phyloP scores from a whole-genome alignment of 768 basidiomycete species.

The Psilocybe sp. region DNA sequence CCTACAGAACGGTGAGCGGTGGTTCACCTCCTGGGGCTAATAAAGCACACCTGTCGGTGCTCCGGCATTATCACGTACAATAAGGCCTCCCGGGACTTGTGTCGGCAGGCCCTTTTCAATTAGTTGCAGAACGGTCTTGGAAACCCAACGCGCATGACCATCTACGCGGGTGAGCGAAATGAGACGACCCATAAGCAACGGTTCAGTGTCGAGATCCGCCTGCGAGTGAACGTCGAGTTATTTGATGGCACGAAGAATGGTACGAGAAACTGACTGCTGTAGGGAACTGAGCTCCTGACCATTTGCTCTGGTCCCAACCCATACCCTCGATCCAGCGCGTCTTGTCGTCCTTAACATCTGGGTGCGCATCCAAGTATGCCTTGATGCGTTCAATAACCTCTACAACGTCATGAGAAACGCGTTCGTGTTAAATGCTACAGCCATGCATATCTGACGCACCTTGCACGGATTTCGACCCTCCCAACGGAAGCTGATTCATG shows the following conservation, averaged over 20 bases:
- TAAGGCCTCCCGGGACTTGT: constrained; percentile 69
- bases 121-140: constrained; percentile 62
- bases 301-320: constrained; percentile 94
- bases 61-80: constrained; percentile 60
- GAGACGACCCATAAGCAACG: constrained; percentile 61
- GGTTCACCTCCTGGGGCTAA: background rate
- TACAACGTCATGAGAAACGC: constrained; percentile 17
- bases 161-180: constrained; percentile 80
- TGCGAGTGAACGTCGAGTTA: constrained; percentile 21
- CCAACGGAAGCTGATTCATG: constrained; percentile 62
- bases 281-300: constrained; percentile 64
- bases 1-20: constrained; percentile 35
- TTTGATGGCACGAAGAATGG: background rate
- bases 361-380: constrained; percentile 52
- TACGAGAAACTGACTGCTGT: constrained; percentile 50
- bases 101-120: constrained; percentile 56
- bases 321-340: constrained; percentile 77
- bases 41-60: constrained; percentile 58
- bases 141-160: constrained; percentile 86
- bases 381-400: constrained; percentile 66
- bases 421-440: too few relatives aligned
- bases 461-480: constrained; percentile 52
- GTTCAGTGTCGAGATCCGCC: constrained; percentile 73
- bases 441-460: too few relatives aligned
- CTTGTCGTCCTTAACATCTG: constrained; percentile 51